Conservation (phyloP, 768 basidiomycete genomes). For the Pulveroboletus sp. region DNA sequence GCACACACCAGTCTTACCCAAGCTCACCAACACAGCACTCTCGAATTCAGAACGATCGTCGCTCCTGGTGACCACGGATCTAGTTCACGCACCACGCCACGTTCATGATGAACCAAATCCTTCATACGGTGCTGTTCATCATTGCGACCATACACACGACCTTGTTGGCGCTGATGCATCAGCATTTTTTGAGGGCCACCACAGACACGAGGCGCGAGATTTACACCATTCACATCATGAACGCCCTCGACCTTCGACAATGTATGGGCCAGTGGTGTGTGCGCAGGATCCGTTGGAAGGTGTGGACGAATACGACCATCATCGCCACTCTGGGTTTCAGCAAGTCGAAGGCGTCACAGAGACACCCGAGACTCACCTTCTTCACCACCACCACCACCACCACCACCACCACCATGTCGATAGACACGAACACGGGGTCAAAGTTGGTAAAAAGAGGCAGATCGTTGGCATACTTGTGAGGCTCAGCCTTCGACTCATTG, state of each 20-base stretch:
- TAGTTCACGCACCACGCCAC: not conserved
- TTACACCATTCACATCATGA: conserved; percentile 30
- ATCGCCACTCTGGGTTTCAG: conserved; percentile 11
- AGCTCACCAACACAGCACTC: conserved; percentile 1
- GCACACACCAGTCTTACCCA: not conserved
- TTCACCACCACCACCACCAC: not conserved
- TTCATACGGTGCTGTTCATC: conserved; percentile 20
- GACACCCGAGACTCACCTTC: not conserved
- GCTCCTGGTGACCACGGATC: conserved; percentile 8
- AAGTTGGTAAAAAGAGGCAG: conserved; percentile 54
- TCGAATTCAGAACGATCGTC: conserved; percentile 16
- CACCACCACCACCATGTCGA: not conserved
- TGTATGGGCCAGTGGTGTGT: conserved; percentile 19
- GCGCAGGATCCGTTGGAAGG: not conserved
- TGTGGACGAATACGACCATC: not conserved
- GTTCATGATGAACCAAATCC: not conserved
- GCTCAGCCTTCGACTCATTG: not conserved
- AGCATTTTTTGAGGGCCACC: conserved; percentile 32
- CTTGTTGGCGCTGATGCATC: not conserved
- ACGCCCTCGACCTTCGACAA: conserved; percentile 16
- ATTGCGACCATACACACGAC: not conserved
- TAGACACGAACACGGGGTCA: conserved; percentile 21
- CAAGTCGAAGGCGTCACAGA: not conserved
- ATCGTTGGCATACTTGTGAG: conserved; percentile 69
- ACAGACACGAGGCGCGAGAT: conserved; percentile 30